phyloP scores from a whole-genome alignment of 2,329 filamentous ascomycete genomes.

The Curvularia eragrostidis region DNA sequence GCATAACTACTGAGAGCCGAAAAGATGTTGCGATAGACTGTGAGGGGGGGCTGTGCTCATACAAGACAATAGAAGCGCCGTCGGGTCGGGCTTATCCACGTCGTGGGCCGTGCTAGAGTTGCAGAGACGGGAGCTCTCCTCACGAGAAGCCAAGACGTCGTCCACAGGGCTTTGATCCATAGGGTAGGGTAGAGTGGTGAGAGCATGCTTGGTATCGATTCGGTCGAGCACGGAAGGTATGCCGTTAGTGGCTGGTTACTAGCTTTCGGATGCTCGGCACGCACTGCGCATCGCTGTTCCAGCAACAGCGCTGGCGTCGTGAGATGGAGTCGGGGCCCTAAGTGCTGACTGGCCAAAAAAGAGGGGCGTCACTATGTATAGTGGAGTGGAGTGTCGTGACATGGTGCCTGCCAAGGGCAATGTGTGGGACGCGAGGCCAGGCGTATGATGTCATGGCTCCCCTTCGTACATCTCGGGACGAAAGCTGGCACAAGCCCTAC shows the following conservation, averaged over 20 bases:
- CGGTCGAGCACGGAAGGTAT: not conserved
- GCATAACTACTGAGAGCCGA: too few relatives aligned
- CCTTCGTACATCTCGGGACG: not conserved
- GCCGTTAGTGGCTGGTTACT: not conserved
- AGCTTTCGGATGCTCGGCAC: slow-evolving; percentile 14
- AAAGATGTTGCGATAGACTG: not conserved
- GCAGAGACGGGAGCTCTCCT: not conserved
- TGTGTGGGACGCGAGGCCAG: slow-evolving; percentile 13
- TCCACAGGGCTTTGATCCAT: not conserved
- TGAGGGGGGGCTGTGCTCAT: not conserved
- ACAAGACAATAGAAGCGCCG: not conserved
- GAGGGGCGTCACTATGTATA: not conserved
- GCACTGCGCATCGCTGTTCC: not conserved
- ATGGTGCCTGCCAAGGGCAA: slow-evolving; percentile 26
- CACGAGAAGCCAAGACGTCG: not conserved
- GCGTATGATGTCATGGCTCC: slow-evolving; percentile 22
- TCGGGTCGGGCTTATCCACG: not conserved
- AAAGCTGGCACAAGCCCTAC: slow-evolving; percentile 18
- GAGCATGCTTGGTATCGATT: not conserved
- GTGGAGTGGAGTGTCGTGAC: not conserved
- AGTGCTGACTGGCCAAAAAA: not conserved
- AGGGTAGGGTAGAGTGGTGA: not conserved
- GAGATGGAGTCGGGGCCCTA: not conserved
- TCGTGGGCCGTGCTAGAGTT: not conserved
- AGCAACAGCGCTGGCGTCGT: not conserved